Conservation (phyloP, 805 yeast genomes). For the Wickerhamiella kurtzmanii region DNA sequence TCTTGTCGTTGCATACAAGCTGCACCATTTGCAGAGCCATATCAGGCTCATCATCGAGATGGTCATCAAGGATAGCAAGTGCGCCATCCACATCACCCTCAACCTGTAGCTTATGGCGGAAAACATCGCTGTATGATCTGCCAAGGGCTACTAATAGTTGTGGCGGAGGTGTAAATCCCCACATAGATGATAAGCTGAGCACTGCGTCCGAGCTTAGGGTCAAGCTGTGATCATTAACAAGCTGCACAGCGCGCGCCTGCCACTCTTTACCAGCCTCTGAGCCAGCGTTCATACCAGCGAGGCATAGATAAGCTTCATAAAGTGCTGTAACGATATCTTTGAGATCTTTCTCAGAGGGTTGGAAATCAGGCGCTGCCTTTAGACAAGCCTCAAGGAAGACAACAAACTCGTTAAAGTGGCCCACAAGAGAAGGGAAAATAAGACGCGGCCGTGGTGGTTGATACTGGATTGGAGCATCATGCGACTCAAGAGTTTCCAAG, state of each 20-base stretch:
- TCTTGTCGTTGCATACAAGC: not conserved
- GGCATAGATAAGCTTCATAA: conserved; percentile 63
- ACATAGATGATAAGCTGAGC: conserved; percentile 22
- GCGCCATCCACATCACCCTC: conserved; percentile 46
- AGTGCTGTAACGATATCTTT: conserved; percentile 63
- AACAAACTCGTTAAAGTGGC: conserved; percentile 77
- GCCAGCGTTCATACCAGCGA: conserved; percentile 32
- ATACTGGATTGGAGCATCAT: conserved; percentile 31
- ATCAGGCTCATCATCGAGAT: conserved; percentile 50
- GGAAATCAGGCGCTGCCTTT: conserved; percentile 61
- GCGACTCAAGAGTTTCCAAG: conserved; percentile 11
- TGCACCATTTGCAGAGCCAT: not conserved
- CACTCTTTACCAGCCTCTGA: conserved; percentile 32
- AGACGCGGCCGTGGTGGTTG: conserved; percentile 84
- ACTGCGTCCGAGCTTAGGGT: conserved; percentile 44
- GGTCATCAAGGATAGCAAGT: conserved; percentile 40
- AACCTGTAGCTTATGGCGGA: conserved; percentile 45
- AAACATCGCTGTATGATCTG: conserved; percentile 46
- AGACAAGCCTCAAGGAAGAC: conserved; percentile 85
- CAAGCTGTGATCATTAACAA: conserved; percentile 36
- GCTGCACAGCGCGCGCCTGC: conserved; percentile 47
- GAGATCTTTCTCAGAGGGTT: conserved; percentile 56
- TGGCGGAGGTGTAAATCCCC: conserved; percentile 17
- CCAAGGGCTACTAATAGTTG: conserved; percentile 16
- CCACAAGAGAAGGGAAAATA: conserved; percentile 75